Evolutionary conservation across 2,329 filamentous ascomycete species (phyloP).

Genomic region (Colletotrichum eremochloae): DNA sequence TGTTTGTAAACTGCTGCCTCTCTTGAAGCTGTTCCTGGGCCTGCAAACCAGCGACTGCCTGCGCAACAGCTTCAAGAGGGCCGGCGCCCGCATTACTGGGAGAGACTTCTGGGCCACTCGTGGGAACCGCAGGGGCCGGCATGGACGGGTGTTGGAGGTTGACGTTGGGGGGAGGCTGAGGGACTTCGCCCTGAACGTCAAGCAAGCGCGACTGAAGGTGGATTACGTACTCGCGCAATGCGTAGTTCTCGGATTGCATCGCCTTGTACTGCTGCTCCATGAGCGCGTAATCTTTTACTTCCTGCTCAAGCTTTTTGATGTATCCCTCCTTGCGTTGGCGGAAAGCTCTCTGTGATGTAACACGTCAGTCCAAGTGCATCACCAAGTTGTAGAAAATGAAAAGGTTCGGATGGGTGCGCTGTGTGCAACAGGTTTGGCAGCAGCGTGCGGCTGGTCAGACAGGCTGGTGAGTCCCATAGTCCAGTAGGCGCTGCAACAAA

Average conservation of each 20-base stretch:
- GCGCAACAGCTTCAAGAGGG: constrained; percentile 64
- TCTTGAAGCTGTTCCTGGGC: constrained; percentile 58
- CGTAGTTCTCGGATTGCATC: constrained; percentile 90
- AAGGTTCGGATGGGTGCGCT: background rate
- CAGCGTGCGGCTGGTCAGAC: constrained; percentile 7
- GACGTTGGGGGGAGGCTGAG: constrained; percentile 84
- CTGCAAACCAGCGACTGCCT: constrained; percentile 60
- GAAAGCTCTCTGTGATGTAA: constrained; percentile 82
- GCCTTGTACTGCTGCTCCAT: constrained; percentile 83
- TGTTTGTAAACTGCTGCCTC: constrained; percentile 52
- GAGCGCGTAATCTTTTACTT: constrained; percentile 83
- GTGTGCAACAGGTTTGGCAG: background rate
- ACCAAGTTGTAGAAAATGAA: background rate
- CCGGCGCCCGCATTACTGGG: constrained; percentile 46
- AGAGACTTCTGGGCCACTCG: constrained; percentile 27
- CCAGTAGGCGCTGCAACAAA: constrained; percentile 8
- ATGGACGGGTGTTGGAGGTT: constrained; percentile 70
- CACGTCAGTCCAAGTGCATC: constrained; percentile 46
- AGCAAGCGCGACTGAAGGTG: constrained; percentile 88
- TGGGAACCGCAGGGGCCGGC: constrained; percentile 47
- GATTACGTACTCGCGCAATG: constrained; percentile 92
- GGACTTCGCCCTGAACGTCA: constrained; percentile 85
- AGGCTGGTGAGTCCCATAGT: constrained; percentile 36
- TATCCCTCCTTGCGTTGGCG: constrained; percentile 98
- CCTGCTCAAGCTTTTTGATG: constrained; percentile 96